Conservation (phyloP, 306 rosid species). For the Sechiopsis laciniata region DNA sequence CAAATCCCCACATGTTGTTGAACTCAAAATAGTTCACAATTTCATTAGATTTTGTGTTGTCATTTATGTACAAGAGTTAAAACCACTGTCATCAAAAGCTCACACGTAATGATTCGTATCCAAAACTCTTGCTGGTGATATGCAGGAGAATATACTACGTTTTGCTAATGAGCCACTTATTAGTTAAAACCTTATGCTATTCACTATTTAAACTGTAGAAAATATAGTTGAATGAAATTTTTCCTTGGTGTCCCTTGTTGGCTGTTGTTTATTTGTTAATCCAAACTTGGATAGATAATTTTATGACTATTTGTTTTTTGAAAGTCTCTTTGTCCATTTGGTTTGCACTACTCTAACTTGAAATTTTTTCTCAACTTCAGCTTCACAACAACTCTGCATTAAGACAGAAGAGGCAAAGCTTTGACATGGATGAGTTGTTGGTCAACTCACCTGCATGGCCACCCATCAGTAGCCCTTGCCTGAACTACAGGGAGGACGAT, state of each 20-base stretch:
- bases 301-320: neutral
- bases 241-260: neutral
- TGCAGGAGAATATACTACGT: neutral
- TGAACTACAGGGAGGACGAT: conserved; percentile 62
- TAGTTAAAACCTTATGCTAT: neutral
- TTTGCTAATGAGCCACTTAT: neutral
- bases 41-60: neutral
- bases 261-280: neutral
- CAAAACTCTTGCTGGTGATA: neutral
- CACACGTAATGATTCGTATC: neutral
- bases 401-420: conserved; percentile 61
- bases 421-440: conserved; percentile 73
- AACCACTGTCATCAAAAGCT: neutral
- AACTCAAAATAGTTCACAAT: neutral
- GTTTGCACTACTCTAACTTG: neutral
- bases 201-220: neutral
- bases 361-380: conserved; percentile 33
- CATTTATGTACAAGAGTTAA: neutral
- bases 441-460: conserved; percentile 90
- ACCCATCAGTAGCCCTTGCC: conserved; percentile 57
- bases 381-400: conserved; percentile 38
- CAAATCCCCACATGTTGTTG: neutral
- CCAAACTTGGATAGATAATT: neutral
- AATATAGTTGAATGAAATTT: neutral
- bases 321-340: neutral